Evolutionary conservation across 2,329 filamentous ascomycete genomes (phyloP), one percentile per base, ranked within the genome.

Genomic region (Lasiodiplodia theobromae): DNA sequence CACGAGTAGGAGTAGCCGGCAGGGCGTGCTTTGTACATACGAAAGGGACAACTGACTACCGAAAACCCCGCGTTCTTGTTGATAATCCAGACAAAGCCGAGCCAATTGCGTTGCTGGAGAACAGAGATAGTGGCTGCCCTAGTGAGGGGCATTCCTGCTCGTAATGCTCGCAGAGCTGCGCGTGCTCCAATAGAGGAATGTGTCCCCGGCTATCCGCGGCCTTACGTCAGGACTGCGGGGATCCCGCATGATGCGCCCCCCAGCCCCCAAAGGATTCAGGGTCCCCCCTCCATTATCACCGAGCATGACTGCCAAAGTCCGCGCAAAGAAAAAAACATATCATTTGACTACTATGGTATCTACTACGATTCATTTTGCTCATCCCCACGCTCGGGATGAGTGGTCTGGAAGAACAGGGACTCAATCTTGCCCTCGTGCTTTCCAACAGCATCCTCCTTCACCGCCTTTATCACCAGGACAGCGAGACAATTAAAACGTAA

Each of bases 111-210:
- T 44, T 47, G 44, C 44, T 38, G 37, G 38, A 18, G 57, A 23
- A 38, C 23, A n/a, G 10, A n/a, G 40, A 34, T 21, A 21, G 40
- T n/a, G 58, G 58, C 58, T 31, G 47, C 6, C 23, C 47, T 34
- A 62, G 58, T 62, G 58, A 62, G 58, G 58, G 58, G 58, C 31
- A 62, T 31, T 25, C n/a, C 47, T 63, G 7, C n/a, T 64, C 44
- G 60, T 64, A 52, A 64, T 38, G 60, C 28, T 52, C 47, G 21
- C 58, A 34, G 25, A n/a, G 44, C 40, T 34, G 58, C 23, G 57
- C 57, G 58, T 63, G 58, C 58, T 63, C 38, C 54, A 58, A 16
- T 25, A 40, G 11, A 58, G 54, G 34, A 40, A 40, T 38, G 54
- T 14, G 21, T 18, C 47, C 60, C 44, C 60, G 60, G 60, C 60